Conservation (phyloP, 768 basidiomycete species). For the Pisolithus sp. region DNA sequence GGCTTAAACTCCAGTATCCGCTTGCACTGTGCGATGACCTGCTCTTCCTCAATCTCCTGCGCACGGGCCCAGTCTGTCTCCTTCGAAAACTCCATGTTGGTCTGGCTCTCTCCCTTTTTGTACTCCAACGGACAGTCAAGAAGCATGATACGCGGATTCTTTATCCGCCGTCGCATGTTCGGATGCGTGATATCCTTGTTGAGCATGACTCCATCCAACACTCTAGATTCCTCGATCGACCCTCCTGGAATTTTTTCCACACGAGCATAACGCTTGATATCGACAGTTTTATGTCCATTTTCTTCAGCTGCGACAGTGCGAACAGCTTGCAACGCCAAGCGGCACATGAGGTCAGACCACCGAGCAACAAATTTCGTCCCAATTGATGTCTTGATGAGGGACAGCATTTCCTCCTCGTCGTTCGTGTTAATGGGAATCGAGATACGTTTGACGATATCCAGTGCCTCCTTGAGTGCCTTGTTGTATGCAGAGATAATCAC, state of each 20-base stretch:
- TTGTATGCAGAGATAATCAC: slow-evolving; percentile 99
- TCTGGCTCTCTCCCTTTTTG: slow-evolving; percentile 98
- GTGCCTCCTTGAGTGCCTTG: slow-evolving; percentile 87
- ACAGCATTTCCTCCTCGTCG: slow-evolving; percentile 87
- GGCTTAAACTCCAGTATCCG: slow-evolving; percentile 90
- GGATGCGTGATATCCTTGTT: slow-evolving; percentile 99
- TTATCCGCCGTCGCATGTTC: slow-evolving; percentile 88
- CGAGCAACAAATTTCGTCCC: slow-evolving; percentile 96
- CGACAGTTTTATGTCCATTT: slow-evolving; percentile 77
- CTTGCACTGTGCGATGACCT: slow-evolving; percentile 81
- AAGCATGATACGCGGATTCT: slow-evolving; percentile 81
- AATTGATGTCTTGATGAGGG: slow-evolving; percentile 96
- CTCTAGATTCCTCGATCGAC: slow-evolving; percentile 88
- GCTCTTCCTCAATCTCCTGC: slow-evolving; percentile 95
- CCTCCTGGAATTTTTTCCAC: slow-evolving; percentile 98
- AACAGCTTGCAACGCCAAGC: slow-evolving; percentile 87
- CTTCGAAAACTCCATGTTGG: slow-evolving; percentile 96
- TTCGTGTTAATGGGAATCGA: slow-evolving; percentile 84
- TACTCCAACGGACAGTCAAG: slow-evolving; percentile 96
- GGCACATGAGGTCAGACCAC: slow-evolving; percentile 98
- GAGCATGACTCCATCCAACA: slow-evolving; percentile 88
- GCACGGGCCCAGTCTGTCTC: slow-evolving; percentile 90
- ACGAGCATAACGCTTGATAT: slow-evolving; percentile 96
- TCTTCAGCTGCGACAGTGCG: slow-evolving; percentile 79
- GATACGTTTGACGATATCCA: slow-evolving; percentile 81